Conservation (phyloP, 768 basidiomycete genomes). For the Auriscalpium vulgare region DNA sequence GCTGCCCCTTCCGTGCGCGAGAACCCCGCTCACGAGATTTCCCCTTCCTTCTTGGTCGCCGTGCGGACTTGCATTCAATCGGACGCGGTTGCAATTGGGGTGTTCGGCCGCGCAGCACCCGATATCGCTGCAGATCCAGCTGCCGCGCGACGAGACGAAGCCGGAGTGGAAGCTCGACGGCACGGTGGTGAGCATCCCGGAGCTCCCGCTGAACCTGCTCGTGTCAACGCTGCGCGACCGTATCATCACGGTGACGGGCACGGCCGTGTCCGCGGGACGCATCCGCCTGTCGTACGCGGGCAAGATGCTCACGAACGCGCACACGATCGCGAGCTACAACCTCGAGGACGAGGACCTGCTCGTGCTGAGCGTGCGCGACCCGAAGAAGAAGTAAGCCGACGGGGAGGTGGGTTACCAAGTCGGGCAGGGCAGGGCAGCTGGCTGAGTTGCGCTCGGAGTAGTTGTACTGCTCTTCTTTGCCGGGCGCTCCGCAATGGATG, state of each 20-base stretch:
- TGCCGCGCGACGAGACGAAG: constrained; percentile 75
- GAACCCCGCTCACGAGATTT: too few species aligned
- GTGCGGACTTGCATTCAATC: not conserved
- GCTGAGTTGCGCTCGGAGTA: too few species aligned
- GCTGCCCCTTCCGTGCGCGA: not conserved
- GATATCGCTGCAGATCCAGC: constrained; percentile 75
- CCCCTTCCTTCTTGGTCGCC: constrained; percentile 1
- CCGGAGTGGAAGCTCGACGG: constrained; percentile 95
- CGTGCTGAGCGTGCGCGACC: constrained; percentile 66
- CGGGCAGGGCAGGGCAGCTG: not conserved
- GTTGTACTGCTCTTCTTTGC: too few species aligned
- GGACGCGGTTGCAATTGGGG: not conserved
- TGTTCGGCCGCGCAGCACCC: constrained; percentile 48
- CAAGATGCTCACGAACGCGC: constrained; percentile 83
- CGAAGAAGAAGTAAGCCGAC: constrained; percentile 52
- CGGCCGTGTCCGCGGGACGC: constrained; percentile 69
- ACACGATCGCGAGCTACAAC: constrained; percentile 81
- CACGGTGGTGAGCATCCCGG: constrained; percentile 63
- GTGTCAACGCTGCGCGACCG: constrained; percentile 89
- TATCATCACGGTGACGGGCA: constrained; percentile 71
- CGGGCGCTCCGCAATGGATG: too few species aligned
- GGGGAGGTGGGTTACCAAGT: not conserved
- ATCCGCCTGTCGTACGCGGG: constrained; percentile 73
- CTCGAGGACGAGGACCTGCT: constrained; percentile 86
- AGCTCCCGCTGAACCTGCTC: constrained; percentile 75